Percentiles rank a stretch among this genome's conserved stretches.
These are phyloP conservation scores for Schrenkiella parvula DNA, from an alignment of 345 rosid genomes.

Conservation along the genomic window DNA sequence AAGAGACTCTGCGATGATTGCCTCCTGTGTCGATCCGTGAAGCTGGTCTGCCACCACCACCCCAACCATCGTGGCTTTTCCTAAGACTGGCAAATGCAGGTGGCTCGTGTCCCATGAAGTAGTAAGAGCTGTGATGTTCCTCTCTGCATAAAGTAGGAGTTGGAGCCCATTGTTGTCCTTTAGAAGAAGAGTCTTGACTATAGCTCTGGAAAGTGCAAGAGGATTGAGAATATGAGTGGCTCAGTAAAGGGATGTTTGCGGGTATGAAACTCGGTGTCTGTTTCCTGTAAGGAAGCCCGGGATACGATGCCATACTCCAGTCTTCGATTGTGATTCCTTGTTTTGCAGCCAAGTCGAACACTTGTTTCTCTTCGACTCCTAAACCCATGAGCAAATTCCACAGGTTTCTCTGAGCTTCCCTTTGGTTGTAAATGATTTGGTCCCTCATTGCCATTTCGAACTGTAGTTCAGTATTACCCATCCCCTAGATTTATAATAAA, in stretches of 20 bases:
- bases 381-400: conserved; percentile 79
- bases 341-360: conserved; percentile 69
- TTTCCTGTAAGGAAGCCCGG: conserved; percentile 46
- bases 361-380: conserved; percentile 72
- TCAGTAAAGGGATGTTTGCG: conserved; percentile 35
- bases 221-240: conserved; percentile 51
- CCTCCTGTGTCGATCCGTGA: conserved; percentile 38
- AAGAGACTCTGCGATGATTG: conserved; percentile 46
- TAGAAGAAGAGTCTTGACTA: conserved; percentile 42
- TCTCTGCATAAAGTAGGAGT: conserved; percentile 53
- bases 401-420: conserved; percentile 71
- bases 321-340: conserved; percentile 84
- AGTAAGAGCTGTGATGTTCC: conserved; percentile 68
- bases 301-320: conserved; percentile 45
- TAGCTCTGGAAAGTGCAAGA: conserved; percentile 52
- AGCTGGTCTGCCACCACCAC: conserved; percentile 38
- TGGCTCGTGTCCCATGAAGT: conserved; percentile 50
- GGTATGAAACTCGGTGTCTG: conserved; percentile 38
- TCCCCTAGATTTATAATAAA: conserved; percentile 50
- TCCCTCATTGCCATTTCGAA: conserved; percentile 97
- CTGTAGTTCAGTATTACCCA: conserved; percentile 92
- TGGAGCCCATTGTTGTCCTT: conserved; percentile 42
- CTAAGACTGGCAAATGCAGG: conserved; percentile 37
- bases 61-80: conserved; percentile 45
- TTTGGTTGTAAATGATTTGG: conserved; percentile 86